Percentiles rank a stretch among this genome's conserved stretches.
These are phyloP conservation scores for Pseudocercospora vitis DNA, from an alignment of 2,329 filamentous ascomycete species.

Conservation along the genomic window DNA sequence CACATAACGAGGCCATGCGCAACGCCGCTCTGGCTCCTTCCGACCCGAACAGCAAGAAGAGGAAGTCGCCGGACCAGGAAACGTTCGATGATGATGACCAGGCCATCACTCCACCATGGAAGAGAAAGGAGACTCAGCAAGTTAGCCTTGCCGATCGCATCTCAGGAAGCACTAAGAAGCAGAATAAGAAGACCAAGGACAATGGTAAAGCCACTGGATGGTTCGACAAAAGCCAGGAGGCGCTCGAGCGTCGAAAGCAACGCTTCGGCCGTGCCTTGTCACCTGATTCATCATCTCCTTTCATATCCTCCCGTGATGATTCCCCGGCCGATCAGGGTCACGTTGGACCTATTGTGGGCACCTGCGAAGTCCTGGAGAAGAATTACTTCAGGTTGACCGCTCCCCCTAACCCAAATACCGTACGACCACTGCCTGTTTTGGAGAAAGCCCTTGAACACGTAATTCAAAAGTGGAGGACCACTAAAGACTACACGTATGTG, in stretches of 20 bases:
- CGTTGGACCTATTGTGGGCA: conserved; percentile 76
- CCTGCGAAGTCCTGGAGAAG: conserved; percentile 83
- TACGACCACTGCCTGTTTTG: conserved; percentile 78
- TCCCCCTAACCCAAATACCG: conserved; percentile 81
- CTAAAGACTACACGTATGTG: conserved; percentile 94
- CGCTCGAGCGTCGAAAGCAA: conserved; percentile 82
- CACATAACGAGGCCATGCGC: conserved; percentile 7
- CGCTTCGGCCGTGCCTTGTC: conserved; percentile 63
- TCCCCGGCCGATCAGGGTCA: conserved; percentile 49
- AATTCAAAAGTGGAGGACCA: conserved; percentile 91
- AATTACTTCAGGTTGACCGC: conserved; percentile 91
- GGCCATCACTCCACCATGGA: conserved; percentile 66
- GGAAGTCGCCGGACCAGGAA: conserved; percentile 71
- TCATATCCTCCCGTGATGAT: conserved; percentile 45
- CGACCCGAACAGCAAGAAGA: conserved; percentile 62
- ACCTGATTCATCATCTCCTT: conserved; percentile 57
- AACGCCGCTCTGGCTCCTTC: conserved; percentile 11
- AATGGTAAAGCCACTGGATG: conserved; percentile 40
- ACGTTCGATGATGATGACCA: conserved; percentile 54
- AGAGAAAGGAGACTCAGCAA: conserved; percentile 57
- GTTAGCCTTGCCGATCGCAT: conserved; percentile 72
- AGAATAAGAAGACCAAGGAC: conserved; percentile 43
- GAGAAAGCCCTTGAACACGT: conserved; percentile 82
- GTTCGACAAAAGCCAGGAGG: conserved; percentile 63
- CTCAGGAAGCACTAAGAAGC: conserved; percentile 59